phyloP scores from a whole-genome alignment of 208 protist species.

The Wallacemonas rigidus region DNA sequence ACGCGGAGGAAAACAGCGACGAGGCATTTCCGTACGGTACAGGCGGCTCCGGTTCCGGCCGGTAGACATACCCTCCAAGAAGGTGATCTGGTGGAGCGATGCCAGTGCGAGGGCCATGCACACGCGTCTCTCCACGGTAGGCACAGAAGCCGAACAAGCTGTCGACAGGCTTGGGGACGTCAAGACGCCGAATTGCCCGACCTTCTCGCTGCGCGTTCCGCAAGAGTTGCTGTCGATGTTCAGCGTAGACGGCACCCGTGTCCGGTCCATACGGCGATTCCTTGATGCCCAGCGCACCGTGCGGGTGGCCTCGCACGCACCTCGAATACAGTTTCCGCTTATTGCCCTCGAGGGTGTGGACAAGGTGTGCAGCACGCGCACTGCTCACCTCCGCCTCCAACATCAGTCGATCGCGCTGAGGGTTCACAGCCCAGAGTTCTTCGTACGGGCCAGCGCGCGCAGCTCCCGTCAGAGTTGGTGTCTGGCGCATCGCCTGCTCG shows the following conservation, averaged over 20 bases:
- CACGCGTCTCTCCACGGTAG: background rate
- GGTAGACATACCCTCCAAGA: background rate
- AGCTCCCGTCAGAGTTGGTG: background rate
- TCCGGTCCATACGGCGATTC: constrained; percentile 41
- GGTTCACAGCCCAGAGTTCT: constrained; percentile 19
- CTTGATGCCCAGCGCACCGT: constrained; percentile 43
- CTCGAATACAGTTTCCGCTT: constrained; percentile 20
- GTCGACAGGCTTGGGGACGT: constrained; percentile 20
- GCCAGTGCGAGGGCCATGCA: constrained; percentile 14
- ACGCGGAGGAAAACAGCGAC: constrained; percentile 17
- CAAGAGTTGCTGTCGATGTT: constrained; percentile 18
- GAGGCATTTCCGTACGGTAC: constrained; percentile 19
- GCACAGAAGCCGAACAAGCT: constrained; percentile 26
- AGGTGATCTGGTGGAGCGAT: constrained; percentile 19
- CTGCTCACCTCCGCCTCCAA: constrained; percentile 12
- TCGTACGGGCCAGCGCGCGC: background rate
- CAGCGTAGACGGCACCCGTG: constrained; percentile 31
- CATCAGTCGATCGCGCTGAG: constrained; percentile 8
- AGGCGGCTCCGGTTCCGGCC: background rate
- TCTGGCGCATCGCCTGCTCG: background rate
- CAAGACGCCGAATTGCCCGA: constrained; percentile 8
- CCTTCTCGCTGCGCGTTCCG: constrained; percentile 1
- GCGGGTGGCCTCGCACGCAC: constrained; percentile 27
- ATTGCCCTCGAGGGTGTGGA: background rate
- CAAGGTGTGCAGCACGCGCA: background rate